Base-by-base conservation (phyloP, 163 green algal genomes). In the Prototheca wickerhamii region DNA sequence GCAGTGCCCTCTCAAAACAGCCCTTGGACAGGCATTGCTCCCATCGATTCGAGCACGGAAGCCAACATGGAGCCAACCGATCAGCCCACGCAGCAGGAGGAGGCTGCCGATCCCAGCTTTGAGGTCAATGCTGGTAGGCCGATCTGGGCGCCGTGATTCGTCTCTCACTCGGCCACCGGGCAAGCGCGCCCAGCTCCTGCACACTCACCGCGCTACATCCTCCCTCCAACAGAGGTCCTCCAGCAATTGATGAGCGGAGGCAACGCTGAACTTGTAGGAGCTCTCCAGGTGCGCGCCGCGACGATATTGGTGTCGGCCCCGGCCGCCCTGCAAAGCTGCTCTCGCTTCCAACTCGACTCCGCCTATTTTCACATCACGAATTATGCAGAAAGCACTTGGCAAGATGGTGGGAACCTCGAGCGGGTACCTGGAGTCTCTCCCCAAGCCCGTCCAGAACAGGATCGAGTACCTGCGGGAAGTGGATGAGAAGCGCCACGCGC, bases 401-500 rank as follows among this genome's bases (percentile, higher is more conserved):
- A 59, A 51, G 33, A 69, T 85, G 69, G 58, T 82, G 29, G 76
- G 76, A 26, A 63, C 58, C 37, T 67, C 63, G 5, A 77, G 65
- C 32, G 76, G 76, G 3, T 79, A 71, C 43, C 67, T 86, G 3
- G 79, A 84, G 60, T 58, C 53, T 3, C 78, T 86, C 35, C 76
- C 79, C 31, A 60, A 33, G 34, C 61, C 63, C 20, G 60, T 94
- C 15, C 71, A 70, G 28, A 69, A 68, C 4, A 75, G 89, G 28
- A 85, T 96, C 49, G 59, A 76, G 18, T 83, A 78, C 30, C 75
- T 96, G 35, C 57, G 78, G 28, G 73, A 82, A 43, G 64, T 95
- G 35, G 88, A 97, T 74, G 68, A 80, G 17, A 53, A 85, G 29
- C 82, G 91, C 56, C 83, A 93, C 65, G 70, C 84, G 33, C 60